phyloP scores from a whole-genome alignment of 139 green algal species.

The Coelastrella sp. region DNA sequence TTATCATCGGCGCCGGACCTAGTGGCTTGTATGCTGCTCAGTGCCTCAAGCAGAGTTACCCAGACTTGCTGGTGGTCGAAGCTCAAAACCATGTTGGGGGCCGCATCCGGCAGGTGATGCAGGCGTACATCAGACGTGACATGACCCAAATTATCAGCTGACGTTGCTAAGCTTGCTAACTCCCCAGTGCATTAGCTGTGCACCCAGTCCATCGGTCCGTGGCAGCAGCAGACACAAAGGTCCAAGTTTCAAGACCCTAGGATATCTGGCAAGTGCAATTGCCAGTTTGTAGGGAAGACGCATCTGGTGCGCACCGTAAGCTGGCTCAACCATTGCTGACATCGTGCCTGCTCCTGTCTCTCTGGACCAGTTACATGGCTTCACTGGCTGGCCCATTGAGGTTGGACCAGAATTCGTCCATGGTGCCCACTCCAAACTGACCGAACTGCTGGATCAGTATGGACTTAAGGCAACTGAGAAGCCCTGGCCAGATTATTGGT shows the following conservation, averaged over 20 bases:
- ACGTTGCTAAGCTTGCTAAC: too few species aligned
- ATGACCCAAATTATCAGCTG: too few species aligned
- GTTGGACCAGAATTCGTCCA: constrained; percentile 88
- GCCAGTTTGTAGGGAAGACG: too few species aligned
- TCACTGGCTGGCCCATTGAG: constrained; percentile 84
- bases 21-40: constrained; percentile 69
- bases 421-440: constrained; percentile 68
- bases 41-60: constrained; percentile 54
- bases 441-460: constrained; percentile 47
- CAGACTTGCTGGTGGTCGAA: constrained; percentile 80
- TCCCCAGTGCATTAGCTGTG: too few species aligned
- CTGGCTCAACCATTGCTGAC: too few species aligned
- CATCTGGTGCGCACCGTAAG: neutral
- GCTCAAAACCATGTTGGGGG: constrained; percentile 71
- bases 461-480: constrained; percentile 66
- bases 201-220: too few species aligned
- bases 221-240: too few species aligned
- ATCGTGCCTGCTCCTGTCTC: neutral
- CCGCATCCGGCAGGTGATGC: constrained; percentile 74
- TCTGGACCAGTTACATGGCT: constrained; percentile 63
- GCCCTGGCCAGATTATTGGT: constrained; percentile 84
- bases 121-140: too few species aligned
- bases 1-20: constrained; percentile 69
- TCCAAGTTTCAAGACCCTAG: too few species aligned
- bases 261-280: too few species aligned